Evolutionary conservation across 768 basidiomycete species (phyloP), one percentile per base, ranked within the genome.

Genomic region (Sarcodon sp.): DNA sequence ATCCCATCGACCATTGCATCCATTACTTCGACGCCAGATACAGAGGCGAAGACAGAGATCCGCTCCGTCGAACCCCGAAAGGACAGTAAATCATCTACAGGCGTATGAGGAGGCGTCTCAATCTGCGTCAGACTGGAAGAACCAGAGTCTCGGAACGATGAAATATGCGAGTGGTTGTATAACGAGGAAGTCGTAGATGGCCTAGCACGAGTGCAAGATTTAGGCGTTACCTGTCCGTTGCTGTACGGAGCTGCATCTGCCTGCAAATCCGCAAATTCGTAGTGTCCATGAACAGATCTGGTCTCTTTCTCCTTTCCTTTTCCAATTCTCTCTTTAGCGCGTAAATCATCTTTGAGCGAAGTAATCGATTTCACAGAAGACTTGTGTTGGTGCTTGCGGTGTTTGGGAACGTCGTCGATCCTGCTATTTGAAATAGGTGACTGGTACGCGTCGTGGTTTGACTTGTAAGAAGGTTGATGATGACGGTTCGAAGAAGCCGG

Each of bases 1-100:
- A 91, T 90, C 7, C 84, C 85, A 54, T 89, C 87, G 6, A 91
- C 88, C 47, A 91, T 64, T 10, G 88, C 88, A 59, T 91, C 88
- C 80, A 91, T 84, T 7, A 79, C 79, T 65, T 89, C 87, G 7
- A 91, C 86, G 2, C 86, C 87, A 5, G 85, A 62, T 6, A 83
- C 65, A 4, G 86, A 85, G 15, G 87, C 86, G 39, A 86, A 76
- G 15, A 90, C 87, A 69, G 48, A 61, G 47, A 53, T 50, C 33
- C 47, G 53, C 52, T 61, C 64, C 9, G 58, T 47, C 6, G 55
- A 54, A 13, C 56, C 55, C 18, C 59, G 57, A n/a, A 50, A 44
- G 47, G 58, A 57, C 2, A 57, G 57, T 54, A 80, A 77, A 44
- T 73, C 62, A 45, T 75, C 69, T 43, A 75, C 64, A 2, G 84